Base-by-base conservation (phyloP, 2,329 filamentous ascomycete species). In the Orbilia quercus region DNA sequence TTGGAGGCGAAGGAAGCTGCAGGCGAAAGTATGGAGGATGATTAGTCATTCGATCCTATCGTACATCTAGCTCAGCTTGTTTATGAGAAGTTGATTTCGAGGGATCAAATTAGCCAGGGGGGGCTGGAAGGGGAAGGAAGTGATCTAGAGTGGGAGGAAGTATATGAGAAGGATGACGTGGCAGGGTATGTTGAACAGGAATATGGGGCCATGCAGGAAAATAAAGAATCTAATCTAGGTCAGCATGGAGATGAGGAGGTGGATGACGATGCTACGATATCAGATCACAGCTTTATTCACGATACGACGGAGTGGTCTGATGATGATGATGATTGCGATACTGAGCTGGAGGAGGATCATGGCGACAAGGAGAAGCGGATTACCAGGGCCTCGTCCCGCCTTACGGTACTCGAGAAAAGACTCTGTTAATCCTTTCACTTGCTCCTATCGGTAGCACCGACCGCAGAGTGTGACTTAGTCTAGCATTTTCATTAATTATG, bases 1-100 rank as follows among this genome's bases (percentile, higher is more conserved):
- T 22, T 77, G 14, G 74, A 74, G 50, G 77, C 76, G 44, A 75
- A 76, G 28, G 77, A 78, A 55, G 77, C 76, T n/a, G 67, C 76
- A 3, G 75, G 77, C n/a, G 75, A 71, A 75, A 77, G 47, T 54
- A 59, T 74, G 50, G 70, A 74, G 38, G 70, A 74, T 28, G 70
- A 74, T 62, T 74, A 69, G 64, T 23, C n/a, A 67, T 69, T 38
- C 25, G 45, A 69, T 16, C 50, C 59, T 45, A 12, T 28, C 22
- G 34, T 47, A 1, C 18, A 50, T 47, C 23, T 64, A 7, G 42
- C 58, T 2, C n/a, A 25, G 45, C 48, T 25, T 40, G 16, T 47
- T 36, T 18, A 44, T 1, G n/a, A n/a, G 20, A 9, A 14, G 28
- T 28, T 50, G 11, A n/a, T 50, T 25, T 25, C 20, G 12, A 9